These are phyloP conservation scores for Naganishia sp. DNA, from an alignment of 1,284 basidiomycete species.

Conservation along the genomic window DNA sequence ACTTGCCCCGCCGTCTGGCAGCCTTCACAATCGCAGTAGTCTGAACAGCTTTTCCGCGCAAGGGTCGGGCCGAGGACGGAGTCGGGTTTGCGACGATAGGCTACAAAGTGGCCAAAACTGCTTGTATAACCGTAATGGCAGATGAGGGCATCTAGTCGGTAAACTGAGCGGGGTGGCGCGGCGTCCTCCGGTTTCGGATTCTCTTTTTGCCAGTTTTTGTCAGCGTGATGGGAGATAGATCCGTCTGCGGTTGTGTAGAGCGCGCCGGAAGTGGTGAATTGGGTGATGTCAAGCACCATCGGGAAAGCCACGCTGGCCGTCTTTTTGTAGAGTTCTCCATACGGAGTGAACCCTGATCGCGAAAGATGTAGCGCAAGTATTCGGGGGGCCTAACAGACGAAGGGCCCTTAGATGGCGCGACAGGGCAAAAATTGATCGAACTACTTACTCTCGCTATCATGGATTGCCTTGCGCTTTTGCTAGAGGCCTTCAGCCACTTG, in stretches of 20 bases:
- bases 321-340: conserved; percentile 75
- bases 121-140: conserved; percentile 83
- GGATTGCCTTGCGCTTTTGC: conserved; percentile 76
- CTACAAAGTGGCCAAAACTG: conserved; percentile 87
- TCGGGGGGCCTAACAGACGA: conserved; percentile 65
- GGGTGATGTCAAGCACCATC: conserved; percentile 79
- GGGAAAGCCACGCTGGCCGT: conserved; percentile 75
- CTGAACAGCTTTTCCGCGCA: conserved; percentile 43
- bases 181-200: conserved; percentile 4
- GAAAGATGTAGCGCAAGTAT: conserved; percentile 83
- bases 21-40: conserved; percentile 43
- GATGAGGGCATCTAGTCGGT: conserved; percentile 76
- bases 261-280: conserved; percentile 73
- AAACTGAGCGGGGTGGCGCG: conserved; percentile 62
- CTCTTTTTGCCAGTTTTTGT: conserved; percentile 16
- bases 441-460: conserved; percentile 75
- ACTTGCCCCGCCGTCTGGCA: conserved; percentile 45
- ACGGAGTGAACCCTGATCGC: conserved; percentile 71
- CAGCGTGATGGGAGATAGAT: conserved; percentile 31
- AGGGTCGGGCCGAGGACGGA: conserved; percentile 34
- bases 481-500: conserved; percentile 64
- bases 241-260: conserved; percentile 59
- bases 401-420: not conserved
- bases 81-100: conserved; percentile 75
- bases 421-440: not conserved